phyloP scores from a whole-genome alignment of 176 grass and related monocot genomes.

The Puya raimondii region DNA sequence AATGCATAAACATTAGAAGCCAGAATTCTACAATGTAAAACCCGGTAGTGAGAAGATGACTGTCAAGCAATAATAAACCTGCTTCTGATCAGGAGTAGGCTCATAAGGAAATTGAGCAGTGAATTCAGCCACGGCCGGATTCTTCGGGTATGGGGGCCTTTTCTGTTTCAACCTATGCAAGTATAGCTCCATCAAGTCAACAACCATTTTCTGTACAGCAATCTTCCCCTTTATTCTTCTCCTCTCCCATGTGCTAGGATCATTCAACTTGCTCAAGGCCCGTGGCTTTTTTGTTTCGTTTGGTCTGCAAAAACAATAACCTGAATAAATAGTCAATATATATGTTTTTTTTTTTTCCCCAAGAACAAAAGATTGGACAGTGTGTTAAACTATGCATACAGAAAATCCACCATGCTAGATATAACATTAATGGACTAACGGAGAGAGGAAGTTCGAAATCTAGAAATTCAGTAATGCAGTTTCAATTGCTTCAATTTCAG shows the following conservation, averaged over 20 bases:
- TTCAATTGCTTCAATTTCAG: no score
- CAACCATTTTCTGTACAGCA: constrained; percentile 97
- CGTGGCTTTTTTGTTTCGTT: constrained; percentile 75
- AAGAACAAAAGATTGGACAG: no score
- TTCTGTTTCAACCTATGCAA: constrained; percentile 79
- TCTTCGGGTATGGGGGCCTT: constrained; percentile 56
- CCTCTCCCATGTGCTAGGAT: constrained; percentile 74
- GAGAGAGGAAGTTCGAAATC: neutral
- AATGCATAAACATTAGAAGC: no score
- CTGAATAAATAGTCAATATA: constrained; percentile 60
- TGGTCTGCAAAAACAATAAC: constrained; percentile 50
- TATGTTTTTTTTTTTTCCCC: constrained; percentile 1
- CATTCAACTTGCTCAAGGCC: constrained; percentile 76
- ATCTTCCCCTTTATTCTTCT: constrained; percentile 87
- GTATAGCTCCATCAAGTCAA: constrained; percentile 88
- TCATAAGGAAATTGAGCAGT: constrained; percentile 76
- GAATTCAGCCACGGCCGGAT: constrained; percentile 46
- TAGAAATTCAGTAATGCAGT: neutral
- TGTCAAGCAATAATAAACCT: constrained; percentile 23
- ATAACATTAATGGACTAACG: neutral
- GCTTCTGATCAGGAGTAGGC: constrained; percentile 81
- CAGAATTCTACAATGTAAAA: no score
- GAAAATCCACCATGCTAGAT: neutral
- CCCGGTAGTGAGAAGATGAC: no score
- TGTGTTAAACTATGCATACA: neutral